Evolutionary conservation across 495 filamentous ascomycete species (phyloP), one percentile per base, ranked within the genome.

Genomic region (Penicillium ochrochloron): DNA sequence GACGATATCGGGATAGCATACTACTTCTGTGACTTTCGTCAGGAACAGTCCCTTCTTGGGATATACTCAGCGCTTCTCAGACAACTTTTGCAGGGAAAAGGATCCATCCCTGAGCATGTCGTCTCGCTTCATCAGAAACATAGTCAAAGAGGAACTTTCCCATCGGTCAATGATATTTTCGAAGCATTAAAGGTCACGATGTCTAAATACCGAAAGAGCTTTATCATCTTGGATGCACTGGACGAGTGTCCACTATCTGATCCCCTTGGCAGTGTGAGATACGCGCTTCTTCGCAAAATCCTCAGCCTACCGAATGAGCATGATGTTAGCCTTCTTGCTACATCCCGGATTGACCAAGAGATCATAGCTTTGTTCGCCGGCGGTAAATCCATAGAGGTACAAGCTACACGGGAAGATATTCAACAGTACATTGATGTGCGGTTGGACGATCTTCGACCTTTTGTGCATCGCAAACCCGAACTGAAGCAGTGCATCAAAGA

Each of bases 11-110:
- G 66, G 6, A 66, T 82, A 19, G 73, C 78, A 0, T 83, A 78
- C 63, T 37, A 83, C 1, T 86, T 73, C 23, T 75, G 68, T 53
- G 66, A 74, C 33, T 73, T 66, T 50, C 46, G 46, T 10, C 67
- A 44, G 27, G 46, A 66, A 19, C 5, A 69, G 5, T 33, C 51
- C 0, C 25, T n/a, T 25, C 12, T 54, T 6, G 31, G 27, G 5
- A 54, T 34, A 9, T 54, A 31, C 12, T 54, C 14, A 2, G 51
- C 51, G 17, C 17, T 54, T 34, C 51, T 54, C 12, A 12, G 51
- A 33, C 27, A 54, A 11, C 11, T 54, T 33, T 5, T 33, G 25
- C 51, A 34, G 14, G 6, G 51, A 19, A 8, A 54, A 17, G 19
- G 14, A 9, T 31, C 25, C 4, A 29, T 54, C 10, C 27, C 51